Base-by-base conservation (phyloP, 352 stramenopile genomes). In the Elongisporangium anandrum region DNA sequence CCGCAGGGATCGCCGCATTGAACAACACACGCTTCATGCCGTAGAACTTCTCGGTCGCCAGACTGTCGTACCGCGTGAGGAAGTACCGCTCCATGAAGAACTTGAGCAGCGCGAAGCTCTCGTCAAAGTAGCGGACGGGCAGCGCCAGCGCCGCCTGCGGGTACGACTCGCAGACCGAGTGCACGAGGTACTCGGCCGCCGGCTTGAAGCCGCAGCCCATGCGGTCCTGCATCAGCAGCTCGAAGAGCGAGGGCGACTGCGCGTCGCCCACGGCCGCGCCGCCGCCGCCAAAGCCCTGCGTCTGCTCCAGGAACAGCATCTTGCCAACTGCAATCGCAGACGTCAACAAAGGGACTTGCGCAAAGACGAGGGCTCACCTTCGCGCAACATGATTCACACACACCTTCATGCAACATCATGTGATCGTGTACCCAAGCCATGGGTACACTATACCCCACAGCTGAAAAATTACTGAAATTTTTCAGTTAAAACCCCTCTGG, bases 141-240 rank as follows among this genome's bases (percentile, higher is more conserved):
- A 85, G 50, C 21, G 73, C 50, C 19, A 70, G 53, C 19, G 81
- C 76, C 62, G 92, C 49, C 7, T 81, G 73, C 58, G 86, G 86
- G 55, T 89, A 92, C 62, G 84, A 74, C 51, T 95, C 86, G 22
- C 79, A 88, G 47, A 92, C 56, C 50, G 75, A 73, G 57, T 87
- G 77, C 57, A 85, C 66, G 38, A 94, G 54, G 59, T 95, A 95
- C 64, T 91, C 77, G 20, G 83, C 66, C 22, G 86, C 86, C 4
- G 86, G 79, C 54, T 90, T 89, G 59, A 95, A 81, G 52, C 82
- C 77, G 34, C 60, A 45, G n/a, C 70, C 73, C 82, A 95, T 91
- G 54, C 81, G 80, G 64, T 94, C 79, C 69, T 95, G 86, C 86
- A 95, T 95, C 47, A 94, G 69, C 59, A 95, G 66, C 66, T 95